Evolutionary conservation across 2,329 filamentous ascomycete genomes (phyloP).

Genomic region (Ophiostoma populinum): DNA sequence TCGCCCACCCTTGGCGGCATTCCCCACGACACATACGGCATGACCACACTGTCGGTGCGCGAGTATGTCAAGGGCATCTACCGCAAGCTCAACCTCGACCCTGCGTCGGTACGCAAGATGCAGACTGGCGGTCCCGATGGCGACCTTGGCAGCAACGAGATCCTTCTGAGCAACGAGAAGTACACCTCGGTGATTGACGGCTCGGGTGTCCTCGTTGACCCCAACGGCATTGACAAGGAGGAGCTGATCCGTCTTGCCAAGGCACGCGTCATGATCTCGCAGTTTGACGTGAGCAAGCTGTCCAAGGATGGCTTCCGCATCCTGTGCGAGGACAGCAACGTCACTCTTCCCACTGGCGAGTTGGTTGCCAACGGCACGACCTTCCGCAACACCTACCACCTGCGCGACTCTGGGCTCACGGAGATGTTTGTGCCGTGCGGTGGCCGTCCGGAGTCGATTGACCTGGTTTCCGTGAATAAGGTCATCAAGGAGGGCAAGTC

Average conservation of each 20-base stretch:
- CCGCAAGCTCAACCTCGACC: conserved; percentile 82
- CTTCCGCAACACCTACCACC: conserved; percentile 96
- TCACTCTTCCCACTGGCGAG: conserved; percentile 78
- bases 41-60: conserved; percentile 93
- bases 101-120: conserved; percentile 73
- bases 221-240: conserved; percentile 67
- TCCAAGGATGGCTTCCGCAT: conserved; percentile 81
- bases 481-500: conserved; percentile 83
- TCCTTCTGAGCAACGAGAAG: conserved; percentile 86
- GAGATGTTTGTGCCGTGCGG: conserved; percentile 93
- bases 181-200: conserved; percentile 95
- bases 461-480: conserved; percentile 70
- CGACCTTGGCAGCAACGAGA: conserved; percentile 94
- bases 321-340: conserved; percentile 75
- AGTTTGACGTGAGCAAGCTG: conserved; percentile 74
- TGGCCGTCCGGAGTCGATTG: conserved; percentile 90
- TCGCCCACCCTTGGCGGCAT: conserved; percentile 91
- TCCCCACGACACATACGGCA: conserved; percentile 88
- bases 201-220: conserved; percentile 84
- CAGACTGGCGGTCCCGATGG: conserved; percentile 96
- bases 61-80: conserved; percentile 96
- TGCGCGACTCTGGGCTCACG: conserved; percentile 58
- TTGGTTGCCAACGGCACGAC: conserved; percentile 75
- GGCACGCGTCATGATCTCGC: conserved; percentile 71
- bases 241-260: conserved; percentile 77